Percentiles rank a stretch among this genome's conserved stretches.
Evolutionary conservation across 2,329 filamentous ascomycete species (phyloP).

Genomic region (Lachnellula suecica): DNA sequence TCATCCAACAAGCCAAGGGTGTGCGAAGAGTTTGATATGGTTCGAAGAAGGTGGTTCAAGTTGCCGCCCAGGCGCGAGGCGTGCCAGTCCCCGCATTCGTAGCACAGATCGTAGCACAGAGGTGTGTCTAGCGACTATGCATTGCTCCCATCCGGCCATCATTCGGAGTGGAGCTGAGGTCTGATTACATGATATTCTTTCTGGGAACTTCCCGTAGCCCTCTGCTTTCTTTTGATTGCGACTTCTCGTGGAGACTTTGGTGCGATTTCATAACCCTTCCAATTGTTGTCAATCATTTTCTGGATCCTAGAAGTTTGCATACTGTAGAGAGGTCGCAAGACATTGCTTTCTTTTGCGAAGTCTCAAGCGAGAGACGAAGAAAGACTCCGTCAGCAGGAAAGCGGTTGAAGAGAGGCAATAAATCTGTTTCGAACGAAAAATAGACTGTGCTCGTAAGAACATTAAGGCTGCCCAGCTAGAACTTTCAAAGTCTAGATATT

Average conservation of each 20-base stretch:
- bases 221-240: too few relatives aligned
- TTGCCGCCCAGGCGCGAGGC: constrained; percentile 62
- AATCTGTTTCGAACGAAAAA: background rate
- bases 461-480: background rate
- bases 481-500: too few relatives aligned
- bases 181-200: constrained; percentile 46
- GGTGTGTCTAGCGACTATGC: constrained; percentile 67
- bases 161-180: constrained; percentile 52
- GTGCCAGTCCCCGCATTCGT: too few relatives aligned
- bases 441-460: background rate
- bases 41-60: constrained; percentile 38
- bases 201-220: constrained; percentile 48
- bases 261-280: too few relatives aligned
- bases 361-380: background rate
- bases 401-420: background rate
- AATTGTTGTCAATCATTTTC: too few relatives aligned
- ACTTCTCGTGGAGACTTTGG: too few relatives aligned
- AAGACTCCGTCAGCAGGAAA: constrained; percentile 3
- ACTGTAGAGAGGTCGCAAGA: constrained; percentile 27
- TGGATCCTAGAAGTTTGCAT: constrained; percentile 54
- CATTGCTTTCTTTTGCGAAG: constrained; percentile 1
- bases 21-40: constrained; percentile 10
- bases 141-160: constrained; percentile 53
- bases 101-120: too few relatives aligned
- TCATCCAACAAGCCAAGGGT: constrained; percentile 47